Evolutionary conservation across 345 rosid genomes (phyloP).

Genomic region (Salix purpurea): DNA sequence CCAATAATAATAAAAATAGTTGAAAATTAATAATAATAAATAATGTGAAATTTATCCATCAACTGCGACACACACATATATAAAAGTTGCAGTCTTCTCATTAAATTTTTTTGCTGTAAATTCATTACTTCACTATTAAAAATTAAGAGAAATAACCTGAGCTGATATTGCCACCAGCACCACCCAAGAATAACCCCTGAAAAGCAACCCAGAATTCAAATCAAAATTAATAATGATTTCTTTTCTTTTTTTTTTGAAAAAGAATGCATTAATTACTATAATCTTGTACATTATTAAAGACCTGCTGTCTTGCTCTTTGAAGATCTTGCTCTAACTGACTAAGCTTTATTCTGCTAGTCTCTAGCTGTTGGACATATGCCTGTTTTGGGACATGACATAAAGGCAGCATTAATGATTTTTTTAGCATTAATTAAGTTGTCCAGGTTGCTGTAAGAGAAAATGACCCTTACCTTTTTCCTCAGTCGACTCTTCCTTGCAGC

Average conservation of each 20-base stretch:
- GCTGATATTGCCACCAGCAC: conserved; percentile 65
- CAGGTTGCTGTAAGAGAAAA: background rate
- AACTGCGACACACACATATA: background rate
- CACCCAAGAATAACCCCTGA: conserved; percentile 83
- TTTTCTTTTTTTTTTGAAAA: too few relatives aligned
- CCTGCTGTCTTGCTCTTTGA: conserved; percentile 95
- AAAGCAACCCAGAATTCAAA: background rate
- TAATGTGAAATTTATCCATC: too few relatives aligned
- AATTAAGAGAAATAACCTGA: conserved; percentile 47
- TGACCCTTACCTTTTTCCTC: conserved; percentile 67
- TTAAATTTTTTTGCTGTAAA: background rate
- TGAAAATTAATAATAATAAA: background rate
- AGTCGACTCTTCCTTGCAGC: conserved; percentile 98
- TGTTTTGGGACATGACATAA: conserved; percentile 27
- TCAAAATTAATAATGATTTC: background rate
- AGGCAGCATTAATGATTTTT: background rate
- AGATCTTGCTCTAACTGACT: conserved; percentile 91
- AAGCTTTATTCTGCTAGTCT: conserved; percentile 84
- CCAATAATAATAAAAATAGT: background rate
- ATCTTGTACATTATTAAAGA: conserved; percentile 11
- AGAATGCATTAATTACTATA: background rate
- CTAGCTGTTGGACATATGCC: conserved; percentile 99
- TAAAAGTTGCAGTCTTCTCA: background rate
- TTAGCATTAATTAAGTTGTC: background rate
- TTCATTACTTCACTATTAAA: background rate